phyloP scores from a whole-genome alignment of 129 eudicot species.

The Flaveria trinervia region DNA sequence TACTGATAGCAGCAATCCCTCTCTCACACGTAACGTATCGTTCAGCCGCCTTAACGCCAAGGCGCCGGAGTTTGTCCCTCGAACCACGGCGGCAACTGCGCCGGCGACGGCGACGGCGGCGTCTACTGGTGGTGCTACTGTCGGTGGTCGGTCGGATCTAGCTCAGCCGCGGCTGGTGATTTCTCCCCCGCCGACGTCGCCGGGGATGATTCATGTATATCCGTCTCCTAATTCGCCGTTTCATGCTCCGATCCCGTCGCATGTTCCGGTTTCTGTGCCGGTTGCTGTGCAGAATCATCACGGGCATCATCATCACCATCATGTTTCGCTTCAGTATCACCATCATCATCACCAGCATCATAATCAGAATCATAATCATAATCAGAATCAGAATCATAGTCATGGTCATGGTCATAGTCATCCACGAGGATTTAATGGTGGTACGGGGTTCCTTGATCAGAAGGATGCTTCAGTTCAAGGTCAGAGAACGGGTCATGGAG shows the following conservation, averaged over 20 bases:
- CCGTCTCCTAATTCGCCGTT: conserved; percentile 40
- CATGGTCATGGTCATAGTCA: conserved; percentile 16
- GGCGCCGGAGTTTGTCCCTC: conserved; percentile 86
- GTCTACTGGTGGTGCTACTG: neutral
- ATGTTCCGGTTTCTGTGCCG: conserved; percentile 33
- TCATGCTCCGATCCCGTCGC: conserved; percentile 37
- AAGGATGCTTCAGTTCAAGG: conserved; percentile 28
- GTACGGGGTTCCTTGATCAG: conserved; percentile 33
- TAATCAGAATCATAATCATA: conserved; percentile 24
- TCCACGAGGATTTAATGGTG: conserved; percentile 32
- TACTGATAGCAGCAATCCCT: conserved; percentile 22
- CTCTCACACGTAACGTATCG: conserved; percentile 47
- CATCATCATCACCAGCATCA: conserved; percentile 16
- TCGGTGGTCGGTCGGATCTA: conserved; percentile 20
- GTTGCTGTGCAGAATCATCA: conserved; percentile 37
- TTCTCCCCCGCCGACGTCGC: conserved; percentile 37
- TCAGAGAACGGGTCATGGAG: conserved; percentile 24
- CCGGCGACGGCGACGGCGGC: too few relatives aligned
- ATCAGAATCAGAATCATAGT: conserved; percentile 31
- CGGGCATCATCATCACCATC: conserved; percentile 32
- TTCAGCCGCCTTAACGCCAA: conserved; percentile 67
- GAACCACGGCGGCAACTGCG: neutral
- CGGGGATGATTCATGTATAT: conserved; percentile 47
- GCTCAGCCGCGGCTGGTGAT: conserved; percentile 35
- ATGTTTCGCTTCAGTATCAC: conserved; percentile 37